Conservation (phyloP, 139 green algal species). For the Coccomyxa sp. region DNA sequence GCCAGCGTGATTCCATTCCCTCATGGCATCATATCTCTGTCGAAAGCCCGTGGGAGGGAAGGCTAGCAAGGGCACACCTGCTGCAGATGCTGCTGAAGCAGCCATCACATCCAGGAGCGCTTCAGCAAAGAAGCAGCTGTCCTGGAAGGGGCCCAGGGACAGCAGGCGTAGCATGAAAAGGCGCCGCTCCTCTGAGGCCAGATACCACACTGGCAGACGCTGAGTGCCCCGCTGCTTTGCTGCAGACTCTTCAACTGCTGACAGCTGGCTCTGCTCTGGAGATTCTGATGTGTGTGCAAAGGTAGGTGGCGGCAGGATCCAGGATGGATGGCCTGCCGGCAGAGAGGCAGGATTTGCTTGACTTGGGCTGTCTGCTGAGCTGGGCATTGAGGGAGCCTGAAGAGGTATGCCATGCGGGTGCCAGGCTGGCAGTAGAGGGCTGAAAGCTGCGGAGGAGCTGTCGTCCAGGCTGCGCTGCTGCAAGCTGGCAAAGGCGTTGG, state of each 20-base stretch:
- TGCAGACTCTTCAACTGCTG: too few relatives aligned
- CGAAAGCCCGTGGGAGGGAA: too few relatives aligned
- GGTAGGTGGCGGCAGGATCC: too few relatives aligned
- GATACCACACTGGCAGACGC: slow-evolving; percentile 19
- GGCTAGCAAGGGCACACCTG: too few relatives aligned
- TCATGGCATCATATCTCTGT: too few relatives aligned
- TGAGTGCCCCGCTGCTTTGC: background rate
- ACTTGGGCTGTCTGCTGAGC: background rate
- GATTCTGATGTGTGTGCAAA: too few relatives aligned
- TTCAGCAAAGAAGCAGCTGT: background rate
- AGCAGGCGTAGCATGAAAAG: slow-evolving; percentile 25
- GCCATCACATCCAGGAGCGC: slow-evolving; percentile 26
- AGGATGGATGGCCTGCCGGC: too few relatives aligned
- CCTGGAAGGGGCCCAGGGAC: slow-evolving; percentile 6
- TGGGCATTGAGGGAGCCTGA: background rate
- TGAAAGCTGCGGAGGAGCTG: background rate
- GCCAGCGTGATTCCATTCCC: too few relatives aligned
- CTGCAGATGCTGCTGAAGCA: too few relatives aligned
- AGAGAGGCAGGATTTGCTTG: too few relatives aligned
- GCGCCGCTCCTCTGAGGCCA: slow-evolving; percentile 3
- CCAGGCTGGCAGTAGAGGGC: slow-evolving; percentile 1
- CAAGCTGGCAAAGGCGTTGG: slow-evolving; percentile 16
- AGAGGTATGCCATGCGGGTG: background rate
- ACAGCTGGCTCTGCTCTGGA: too few relatives aligned
- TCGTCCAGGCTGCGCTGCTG: background rate